Percentiles rank a stretch among this genome's conserved stretches.
Evolutionary conservation across 2,329 filamentous ascomycete species (phyloP).

Genomic region (Leptographium radiaticola): DNA sequence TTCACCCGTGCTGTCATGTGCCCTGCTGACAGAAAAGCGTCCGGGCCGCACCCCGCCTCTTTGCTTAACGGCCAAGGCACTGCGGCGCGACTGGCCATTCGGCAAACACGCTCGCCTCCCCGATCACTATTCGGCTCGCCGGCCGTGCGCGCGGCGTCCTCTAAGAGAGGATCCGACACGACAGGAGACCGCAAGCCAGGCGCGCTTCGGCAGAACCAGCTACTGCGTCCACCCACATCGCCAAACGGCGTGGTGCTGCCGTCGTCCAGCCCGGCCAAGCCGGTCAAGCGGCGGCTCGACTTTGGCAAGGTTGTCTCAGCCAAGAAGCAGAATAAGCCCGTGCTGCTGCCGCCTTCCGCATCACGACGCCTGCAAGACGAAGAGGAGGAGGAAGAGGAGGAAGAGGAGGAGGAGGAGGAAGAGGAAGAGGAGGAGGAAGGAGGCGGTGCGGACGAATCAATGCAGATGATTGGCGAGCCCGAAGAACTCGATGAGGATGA

Average conservation of each 20-base stretch:
- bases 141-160: constrained; percentile 28
- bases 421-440: neutral
- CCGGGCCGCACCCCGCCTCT: constrained; percentile 39
- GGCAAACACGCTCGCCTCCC: constrained; percentile 43
- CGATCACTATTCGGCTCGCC: constrained; percentile 50
- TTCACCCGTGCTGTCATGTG: neutral
- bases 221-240: constrained; percentile 39
- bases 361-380: constrained; percentile 12
- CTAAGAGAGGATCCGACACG: neutral
- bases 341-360: neutral
- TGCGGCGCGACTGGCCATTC: constrained; percentile 32
- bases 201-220: constrained; percentile 29
- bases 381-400: constrained; percentile 14
- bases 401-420: constrained; percentile 15
- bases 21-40: constrained; percentile 23
- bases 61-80: constrained; percentile 35
- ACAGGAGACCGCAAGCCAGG: neutral
- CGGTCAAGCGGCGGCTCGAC: constrained; percentile 41
- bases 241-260: constrained; percentile 23
- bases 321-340: constrained; percentile 12
- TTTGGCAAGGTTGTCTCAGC: constrained; percentile 24
- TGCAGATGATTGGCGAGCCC: too few relatives aligned
- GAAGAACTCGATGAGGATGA: constrained; percentile 10
- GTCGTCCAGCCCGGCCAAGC: constrained; percentile 19
- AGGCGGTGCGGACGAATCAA: constrained; percentile 6